Evolutionary conservation across 345 rosid genomes (phyloP).

Genomic region (Crucihimalaya himalaica): DNA sequence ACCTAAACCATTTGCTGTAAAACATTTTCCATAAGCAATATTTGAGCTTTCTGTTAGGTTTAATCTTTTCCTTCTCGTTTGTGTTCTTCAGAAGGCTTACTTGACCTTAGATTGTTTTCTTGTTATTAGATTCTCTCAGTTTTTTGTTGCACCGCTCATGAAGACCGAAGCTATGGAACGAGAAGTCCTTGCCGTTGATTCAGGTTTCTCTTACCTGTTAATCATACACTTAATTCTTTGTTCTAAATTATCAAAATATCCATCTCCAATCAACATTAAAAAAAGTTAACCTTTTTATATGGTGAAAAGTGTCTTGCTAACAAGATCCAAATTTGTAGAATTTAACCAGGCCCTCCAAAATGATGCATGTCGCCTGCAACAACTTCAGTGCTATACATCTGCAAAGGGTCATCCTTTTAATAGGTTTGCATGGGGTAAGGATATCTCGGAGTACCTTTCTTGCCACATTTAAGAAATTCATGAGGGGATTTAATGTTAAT

Average conservation of each 20-base stretch:
- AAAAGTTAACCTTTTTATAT: background rate
- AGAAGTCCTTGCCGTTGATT: slow-evolving; percentile 95
- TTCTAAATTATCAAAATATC: slow-evolving; percentile 2
- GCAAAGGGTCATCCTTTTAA: slow-evolving; percentile 67
- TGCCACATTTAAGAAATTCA: slow-evolving; percentile 26
- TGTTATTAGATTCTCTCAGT: slow-evolving; percentile 86
- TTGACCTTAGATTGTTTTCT: slow-evolving; percentile 33
- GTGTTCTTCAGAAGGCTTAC: slow-evolving; percentile 3
- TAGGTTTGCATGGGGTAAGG: slow-evolving; percentile 89
- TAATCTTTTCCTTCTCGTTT: background rate
- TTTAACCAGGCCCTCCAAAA: slow-evolving; percentile 94
- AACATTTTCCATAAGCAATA: background rate
- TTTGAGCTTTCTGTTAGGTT: slow-evolving; percentile 9
- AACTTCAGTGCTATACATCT: slow-evolving; percentile 90
- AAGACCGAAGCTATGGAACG: slow-evolving; percentile 95
- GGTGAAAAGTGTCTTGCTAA: slow-evolving; percentile 22
- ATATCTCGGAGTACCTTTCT: slow-evolving; percentile 28
- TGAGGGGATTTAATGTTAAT: slow-evolving; percentile 16
- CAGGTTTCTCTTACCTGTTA: slow-evolving; percentile 55
- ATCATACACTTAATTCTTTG: slow-evolving; percentile 10
- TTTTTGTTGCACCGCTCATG: slow-evolving; percentile 95
- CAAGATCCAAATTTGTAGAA: slow-evolving; percentile 48
- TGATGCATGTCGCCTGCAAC: slow-evolving; percentile 93
- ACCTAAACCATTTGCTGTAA: background rate
- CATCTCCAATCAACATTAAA: slow-evolving; percentile 9